A percentile compares a stretch with the other conserved stretches of the same genome.
Evolutionary conservation across 2,329 filamentous ascomycete species (phyloP).

Genomic region (Phaeosphaeria sp.): DNA sequence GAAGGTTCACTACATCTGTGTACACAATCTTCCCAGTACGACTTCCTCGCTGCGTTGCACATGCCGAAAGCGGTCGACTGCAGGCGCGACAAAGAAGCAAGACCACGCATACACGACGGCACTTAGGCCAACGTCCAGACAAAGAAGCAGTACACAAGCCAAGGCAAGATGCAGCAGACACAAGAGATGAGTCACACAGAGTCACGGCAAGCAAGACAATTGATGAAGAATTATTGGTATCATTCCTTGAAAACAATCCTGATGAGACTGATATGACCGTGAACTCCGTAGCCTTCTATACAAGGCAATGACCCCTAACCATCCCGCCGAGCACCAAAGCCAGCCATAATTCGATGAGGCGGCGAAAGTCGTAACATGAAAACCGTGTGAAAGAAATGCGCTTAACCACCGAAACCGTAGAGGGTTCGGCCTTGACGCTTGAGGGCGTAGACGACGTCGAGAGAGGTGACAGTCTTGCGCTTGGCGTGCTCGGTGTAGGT

Average conservation of each 20-base stretch:
- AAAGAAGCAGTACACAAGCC: neutral
- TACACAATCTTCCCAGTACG: neutral
- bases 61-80: neutral
- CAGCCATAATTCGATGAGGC: conserved; percentile 60
- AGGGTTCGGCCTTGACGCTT: conserved; percentile 74
- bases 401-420: conserved; percentile 89
- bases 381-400: conserved; percentile 37
- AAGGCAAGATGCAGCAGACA: neutral
- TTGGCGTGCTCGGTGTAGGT: conserved; percentile 83
- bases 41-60: neutral
- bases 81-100: neutral
- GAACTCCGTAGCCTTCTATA: conserved; percentile 45
- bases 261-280: conserved; percentile 38
- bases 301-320: conserved; percentile 37
- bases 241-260: conserved; percentile 42
- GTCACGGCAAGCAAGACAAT: neutral
- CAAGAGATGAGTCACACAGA: neutral
- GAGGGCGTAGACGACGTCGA: conserved; percentile 69
- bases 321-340: conserved; percentile 59
- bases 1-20: neutral
- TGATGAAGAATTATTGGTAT: conserved; percentile 43
- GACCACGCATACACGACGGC: neutral
- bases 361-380: conserved; percentile 47
- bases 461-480: conserved; percentile 78
- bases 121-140: neutral